phyloP scores from a whole-genome alignment of 148 eudicot genomes.

The Agrostemma githago region DNA sequence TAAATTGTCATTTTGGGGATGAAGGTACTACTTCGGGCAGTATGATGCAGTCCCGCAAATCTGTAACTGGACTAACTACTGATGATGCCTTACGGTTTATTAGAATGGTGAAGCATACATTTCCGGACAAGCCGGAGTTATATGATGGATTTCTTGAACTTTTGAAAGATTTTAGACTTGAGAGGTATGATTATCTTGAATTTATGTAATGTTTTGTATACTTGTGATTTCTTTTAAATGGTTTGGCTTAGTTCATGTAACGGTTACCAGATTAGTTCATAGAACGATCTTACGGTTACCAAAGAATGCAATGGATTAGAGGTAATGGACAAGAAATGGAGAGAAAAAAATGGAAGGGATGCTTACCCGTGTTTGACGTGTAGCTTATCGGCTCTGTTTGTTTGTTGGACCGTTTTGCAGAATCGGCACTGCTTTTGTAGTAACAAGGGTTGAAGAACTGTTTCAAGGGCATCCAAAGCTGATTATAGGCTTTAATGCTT shows the following conservation, averaged over 20 bases:
- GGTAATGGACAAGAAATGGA: too few relatives aligned
- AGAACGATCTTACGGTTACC: too few relatives aligned
- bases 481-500: slow-evolving; percentile 81
- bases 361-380: background rate
- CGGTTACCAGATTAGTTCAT: too few relatives aligned
- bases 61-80: slow-evolving; percentile 47
- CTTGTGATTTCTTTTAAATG: background rate
- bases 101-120: slow-evolving; percentile 85
- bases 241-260: too few relatives aligned
- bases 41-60: slow-evolving; percentile 29
- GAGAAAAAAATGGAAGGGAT: too few relatives aligned
- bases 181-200: slow-evolving; percentile 41
- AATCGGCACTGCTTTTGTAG: slow-evolving; percentile 76
- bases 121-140: slow-evolving; percentile 75
- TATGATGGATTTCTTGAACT: slow-evolving; percentile 90
- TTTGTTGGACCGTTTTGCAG: slow-evolving; percentile 36
- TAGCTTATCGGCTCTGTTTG: slow-evolving; percentile 7
- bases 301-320: too few relatives aligned
- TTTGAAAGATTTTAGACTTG: slow-evolving; percentile 92
- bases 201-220: background rate
- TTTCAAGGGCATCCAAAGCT: slow-evolving; percentile 83
- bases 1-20: slow-evolving; percentile 18
- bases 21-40: slow-evolving; percentile 47
- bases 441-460: slow-evolving; percentile 77
- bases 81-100: slow-evolving; percentile 80